Percentiles rank a stretch among this genome's conserved stretches.
Conservation (phyloP, 495 filamentous ascomycete genomes). For the Daldinia concentrica region DNA sequence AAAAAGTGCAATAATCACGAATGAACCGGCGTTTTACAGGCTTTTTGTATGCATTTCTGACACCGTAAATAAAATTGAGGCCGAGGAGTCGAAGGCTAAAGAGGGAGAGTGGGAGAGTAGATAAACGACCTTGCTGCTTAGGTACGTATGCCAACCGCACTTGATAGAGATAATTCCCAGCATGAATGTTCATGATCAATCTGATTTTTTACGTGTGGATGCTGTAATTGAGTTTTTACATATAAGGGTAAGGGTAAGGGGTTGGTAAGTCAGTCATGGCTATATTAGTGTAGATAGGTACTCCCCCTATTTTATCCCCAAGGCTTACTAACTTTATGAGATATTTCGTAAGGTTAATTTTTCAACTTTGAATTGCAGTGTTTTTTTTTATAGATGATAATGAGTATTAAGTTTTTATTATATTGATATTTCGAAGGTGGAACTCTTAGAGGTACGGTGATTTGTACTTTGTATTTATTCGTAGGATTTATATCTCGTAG, state of each 20-base stretch:
- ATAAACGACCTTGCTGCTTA: constrained; percentile 24
- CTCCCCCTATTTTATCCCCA: not conserved
- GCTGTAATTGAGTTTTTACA: not conserved
- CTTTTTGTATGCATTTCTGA: constrained; percentile 18
- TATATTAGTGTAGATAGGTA: not conserved
- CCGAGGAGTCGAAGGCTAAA: constrained; percentile 3
- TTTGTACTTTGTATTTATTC: not conserved
- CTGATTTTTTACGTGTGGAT: not conserved
- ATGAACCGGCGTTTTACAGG: constrained; percentile 30
- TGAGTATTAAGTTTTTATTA: not conserved
- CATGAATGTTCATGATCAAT: constrained; percentile 33
- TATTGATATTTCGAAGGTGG: not conserved
- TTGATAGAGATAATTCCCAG: constrained; percentile 33
- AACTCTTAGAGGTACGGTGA: not conserved
- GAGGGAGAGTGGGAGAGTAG: constrained; percentile 1
- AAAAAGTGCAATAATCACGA: constrained; percentile 19
- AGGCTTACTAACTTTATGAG: not conserved
- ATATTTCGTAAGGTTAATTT: not conserved
- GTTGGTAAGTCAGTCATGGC: not conserved
- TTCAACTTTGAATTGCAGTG: not conserved
- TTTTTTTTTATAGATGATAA: too few species aligned
- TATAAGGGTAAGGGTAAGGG: not conserved
- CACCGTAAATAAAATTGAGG: constrained; percentile 28
- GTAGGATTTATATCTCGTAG: too few species aligned
- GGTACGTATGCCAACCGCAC: constrained; percentile 16